Evolutionary conservation across 2,329 filamentous ascomycete genomes (phyloP).

Genomic region (Clarireedia hainanense): DNA sequence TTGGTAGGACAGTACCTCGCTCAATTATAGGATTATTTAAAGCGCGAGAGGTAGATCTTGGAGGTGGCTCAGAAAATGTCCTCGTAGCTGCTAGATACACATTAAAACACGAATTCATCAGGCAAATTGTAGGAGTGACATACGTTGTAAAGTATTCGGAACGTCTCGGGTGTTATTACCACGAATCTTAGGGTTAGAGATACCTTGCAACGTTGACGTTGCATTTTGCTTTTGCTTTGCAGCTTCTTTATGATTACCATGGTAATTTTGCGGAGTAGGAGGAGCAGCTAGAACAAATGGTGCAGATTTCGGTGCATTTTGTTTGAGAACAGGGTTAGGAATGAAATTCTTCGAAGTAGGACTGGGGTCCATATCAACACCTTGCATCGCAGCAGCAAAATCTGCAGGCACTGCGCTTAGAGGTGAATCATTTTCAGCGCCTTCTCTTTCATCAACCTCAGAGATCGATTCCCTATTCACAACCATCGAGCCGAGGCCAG

Average conservation of each 20-base stretch:
- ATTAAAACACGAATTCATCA: neutral
- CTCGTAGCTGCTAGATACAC: neutral
- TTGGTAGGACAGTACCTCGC: neutral
- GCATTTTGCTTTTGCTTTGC: neutral
- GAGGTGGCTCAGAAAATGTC: neutral
- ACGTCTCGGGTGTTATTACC: neutral
- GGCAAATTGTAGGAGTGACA: neutral
- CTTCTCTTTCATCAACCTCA: slow-evolving; percentile 24
- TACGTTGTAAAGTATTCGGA: neutral
- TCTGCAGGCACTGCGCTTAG: slow-evolving; percentile 20
- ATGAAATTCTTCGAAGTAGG: slow-evolving; percentile 10
- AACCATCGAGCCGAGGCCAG: slow-evolving; percentile 16
- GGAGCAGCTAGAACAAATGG: slow-evolving; percentile 22
- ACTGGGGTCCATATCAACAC: slow-evolving; percentile 17
- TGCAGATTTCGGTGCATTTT: slow-evolving; percentile 7
- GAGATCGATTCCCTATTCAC: slow-evolving; percentile 23
- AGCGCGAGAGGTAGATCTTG: slow-evolving; percentile 2
- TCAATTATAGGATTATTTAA: neutral
- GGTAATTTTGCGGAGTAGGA: slow-evolving; percentile 18
- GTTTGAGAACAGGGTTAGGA: neutral
- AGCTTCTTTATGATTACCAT: slow-evolving; percentile 1
- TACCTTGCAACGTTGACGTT: no score
- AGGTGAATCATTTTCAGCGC: slow-evolving; percentile 9
- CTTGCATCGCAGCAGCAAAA: slow-evolving; percentile 22
- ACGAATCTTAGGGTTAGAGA: neutral